Percentiles rank a stretch among this genome's conserved stretches.
Conservation (phyloP, 2,329 filamentous ascomycete species). For the Colletotrichum sp. region DNA sequence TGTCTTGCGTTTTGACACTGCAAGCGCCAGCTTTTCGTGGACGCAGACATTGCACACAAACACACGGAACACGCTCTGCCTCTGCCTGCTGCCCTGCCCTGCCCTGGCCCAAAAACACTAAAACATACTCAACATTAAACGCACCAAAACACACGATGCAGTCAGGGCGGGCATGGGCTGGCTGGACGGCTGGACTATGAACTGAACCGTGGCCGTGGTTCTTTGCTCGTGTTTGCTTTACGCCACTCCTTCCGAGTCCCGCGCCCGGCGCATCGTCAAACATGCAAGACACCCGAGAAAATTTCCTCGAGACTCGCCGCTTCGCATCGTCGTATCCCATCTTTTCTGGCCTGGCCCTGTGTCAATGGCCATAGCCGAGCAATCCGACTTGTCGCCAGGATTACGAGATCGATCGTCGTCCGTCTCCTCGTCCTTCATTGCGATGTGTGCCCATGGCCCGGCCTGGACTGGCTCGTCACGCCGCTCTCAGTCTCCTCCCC, state of each 20-base stretch:
- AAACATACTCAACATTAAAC: not conserved
- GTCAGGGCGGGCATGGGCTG: not conserved
- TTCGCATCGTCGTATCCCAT: not conserved
- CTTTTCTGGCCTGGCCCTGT: not conserved
- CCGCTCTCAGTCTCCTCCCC: not conserved
- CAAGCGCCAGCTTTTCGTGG: not conserved
- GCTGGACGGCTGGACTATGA: not conserved
- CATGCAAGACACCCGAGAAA: not conserved
- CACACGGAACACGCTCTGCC: not conserved
- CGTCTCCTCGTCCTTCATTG: not conserved
- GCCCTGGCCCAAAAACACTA: not conserved
- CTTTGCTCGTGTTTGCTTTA: not conserved
- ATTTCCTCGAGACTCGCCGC: not conserved
- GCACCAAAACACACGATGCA: not conserved
- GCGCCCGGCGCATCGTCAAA: not conserved
- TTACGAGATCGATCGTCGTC: not conserved
- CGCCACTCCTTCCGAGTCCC: not conserved
- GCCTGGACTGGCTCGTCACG: constrained; percentile 1
- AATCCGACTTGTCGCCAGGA: not conserved
- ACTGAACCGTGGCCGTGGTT: not conserved
- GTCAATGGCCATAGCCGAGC: not conserved
- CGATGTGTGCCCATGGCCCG: not conserved
- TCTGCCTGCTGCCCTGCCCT: not conserved
- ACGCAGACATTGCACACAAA: not conserved
- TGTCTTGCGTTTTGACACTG: not conserved